These are phyloP conservation scores for Wickerhamomyces sydowiorum DNA, from an alignment of 805 yeast genomes.

Conservation along the genomic window DNA sequence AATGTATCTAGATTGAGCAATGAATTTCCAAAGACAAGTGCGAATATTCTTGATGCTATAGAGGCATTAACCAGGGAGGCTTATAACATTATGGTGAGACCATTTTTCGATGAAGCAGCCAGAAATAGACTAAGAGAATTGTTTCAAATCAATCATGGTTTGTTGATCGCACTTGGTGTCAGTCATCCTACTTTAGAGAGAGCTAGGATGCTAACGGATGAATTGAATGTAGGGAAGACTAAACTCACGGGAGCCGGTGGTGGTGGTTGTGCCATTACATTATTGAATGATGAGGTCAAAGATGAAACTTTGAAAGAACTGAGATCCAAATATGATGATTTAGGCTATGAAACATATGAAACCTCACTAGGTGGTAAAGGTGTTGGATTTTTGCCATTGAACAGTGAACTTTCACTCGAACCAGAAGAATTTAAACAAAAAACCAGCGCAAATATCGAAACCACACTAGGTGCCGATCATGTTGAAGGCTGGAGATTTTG, in stretches of 20 bases:
- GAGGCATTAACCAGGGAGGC: slow-evolving; percentile 71
- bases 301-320: slow-evolving; percentile 30
- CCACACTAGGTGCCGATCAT: slow-evolving; percentile 36
- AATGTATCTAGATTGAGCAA: slow-evolving; percentile 55
- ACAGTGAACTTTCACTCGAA: slow-evolving; percentile 11
- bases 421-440: slow-evolving; percentile 27
- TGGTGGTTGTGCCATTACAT: slow-evolving; percentile 95
- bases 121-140: slow-evolving; percentile 48
- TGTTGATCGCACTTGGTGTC: slow-evolving; percentile 80
- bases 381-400: slow-evolving; percentile 45
- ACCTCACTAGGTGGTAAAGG: slow-evolving; percentile 90
- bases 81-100: slow-evolving; percentile 51
- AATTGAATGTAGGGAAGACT: slow-evolving; percentile 68
- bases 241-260: slow-evolving; percentile 99
- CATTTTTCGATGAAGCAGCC: slow-evolving; percentile 38
- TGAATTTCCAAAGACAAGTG: slow-evolving; percentile 48
- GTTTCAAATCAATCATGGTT: slow-evolving; percentile 80
- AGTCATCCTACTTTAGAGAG: slow-evolving; percentile 88
- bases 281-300: slow-evolving; percentile 41
- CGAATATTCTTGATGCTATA: slow-evolving; percentile 68
- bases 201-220: slow-evolving; percentile 62
- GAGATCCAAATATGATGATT: slow-evolving; percentile 28
- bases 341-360: slow-evolving; percentile 69
- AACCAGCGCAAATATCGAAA: slow-evolving; percentile 40
- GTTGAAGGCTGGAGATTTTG: slow-evolving; percentile 54